Percentiles rank a stretch among this genome's conserved stretches.
These are phyloP conservation scores for Sporothrix pseudoabietina DNA, from an alignment of 2,329 filamentous ascomycete genomes.

Conservation along the genomic window DNA sequence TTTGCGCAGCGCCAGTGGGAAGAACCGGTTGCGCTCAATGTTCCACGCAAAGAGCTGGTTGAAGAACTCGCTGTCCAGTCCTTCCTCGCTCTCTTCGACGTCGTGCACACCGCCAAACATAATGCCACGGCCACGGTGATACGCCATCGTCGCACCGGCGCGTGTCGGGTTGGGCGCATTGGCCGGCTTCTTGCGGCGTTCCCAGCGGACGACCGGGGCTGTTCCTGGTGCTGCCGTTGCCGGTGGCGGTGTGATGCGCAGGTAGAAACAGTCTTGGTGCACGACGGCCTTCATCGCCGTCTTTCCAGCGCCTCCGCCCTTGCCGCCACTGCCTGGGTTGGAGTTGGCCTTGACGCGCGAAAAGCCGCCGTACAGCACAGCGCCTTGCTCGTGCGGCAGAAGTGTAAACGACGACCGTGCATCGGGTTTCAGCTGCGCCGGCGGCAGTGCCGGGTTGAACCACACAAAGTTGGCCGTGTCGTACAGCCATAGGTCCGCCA, in stretches of 20 bases:
- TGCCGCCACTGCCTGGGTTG: constrained; percentile 59
- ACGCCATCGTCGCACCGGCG: constrained; percentile 90
- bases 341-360: constrained; percentile 80
- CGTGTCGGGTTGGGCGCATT: constrained; percentile 83
- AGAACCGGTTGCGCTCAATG: constrained; percentile 92
- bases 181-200: constrained; percentile 86
- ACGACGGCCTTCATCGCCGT: constrained; percentile 83
- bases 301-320: constrained; percentile 56
- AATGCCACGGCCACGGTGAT: constrained; percentile 90
- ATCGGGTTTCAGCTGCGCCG: constrained; percentile 84
- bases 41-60: constrained; percentile 92
- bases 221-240: constrained; percentile 66
- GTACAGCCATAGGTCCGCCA: constrained; percentile 93
- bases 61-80: constrained; percentile 97
- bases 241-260: constrained; percentile 74
- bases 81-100: constrained; percentile 87
- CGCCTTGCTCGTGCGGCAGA: constrained; percentile 85
- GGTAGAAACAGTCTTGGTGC: constrained; percentile 93
- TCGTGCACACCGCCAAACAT: constrained; percentile 94
- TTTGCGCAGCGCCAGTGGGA: constrained; percentile 76
- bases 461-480: constrained; percentile 86
- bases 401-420: constrained; percentile 89
- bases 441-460: constrained; percentile 73
- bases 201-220: constrained; percentile 80
- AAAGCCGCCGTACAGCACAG: constrained; percentile 90